Evolutionary conservation across 1,284 basidiomycete species (phyloP), one percentile per base, ranked within the genome.

Genomic region (Ceratobasidium sp.): DNA sequence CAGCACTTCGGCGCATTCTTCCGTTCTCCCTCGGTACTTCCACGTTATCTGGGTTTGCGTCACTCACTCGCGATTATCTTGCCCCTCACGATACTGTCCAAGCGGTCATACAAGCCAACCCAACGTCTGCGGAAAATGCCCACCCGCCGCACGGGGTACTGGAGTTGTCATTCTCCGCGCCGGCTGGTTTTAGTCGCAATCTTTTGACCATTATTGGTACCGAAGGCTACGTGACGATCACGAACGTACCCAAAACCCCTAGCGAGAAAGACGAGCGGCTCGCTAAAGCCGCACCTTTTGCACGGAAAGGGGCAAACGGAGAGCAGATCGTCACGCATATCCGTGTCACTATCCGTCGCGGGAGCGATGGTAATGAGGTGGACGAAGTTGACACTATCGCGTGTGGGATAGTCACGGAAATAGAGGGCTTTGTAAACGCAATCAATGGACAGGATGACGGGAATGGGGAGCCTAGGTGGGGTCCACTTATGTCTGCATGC

Each of bases 21-120:
- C 89, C 89, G 0, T 75, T 75, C 71, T 40, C 83, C 84, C 83
- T 86, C 0, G 81, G 90, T 69, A 87, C 87, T 9, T 84, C 88
- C 57, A 75, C 61, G 17, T 83, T 95, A 25, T 88, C 91, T 44
- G 89, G 88, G 1, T 88, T 90, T 81, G 88, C 92, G 17, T 89
- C 90, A 1, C 86, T 95, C 65, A 92, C 90, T 82, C 88, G 90
- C 79, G 86, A 90, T 25, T 89, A 90, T 81, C 89, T 95, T 34
- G 85, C 86, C 8, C 94, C 94, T 0, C 89, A 92, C 78, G 94
- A 95, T 84, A 95, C 93, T 11, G 88, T 93, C 79, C 86, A 90
- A 49, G 70, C 80, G 46, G 76, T 85, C 49, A 73, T 78, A 37
- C 77, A 75, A 25, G 49, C 79, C 85, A 87, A 49, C 46, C 34